Conservation (phyloP, 495 filamentous ascomycete genomes). For the Articulospora tetracladia region DNA sequence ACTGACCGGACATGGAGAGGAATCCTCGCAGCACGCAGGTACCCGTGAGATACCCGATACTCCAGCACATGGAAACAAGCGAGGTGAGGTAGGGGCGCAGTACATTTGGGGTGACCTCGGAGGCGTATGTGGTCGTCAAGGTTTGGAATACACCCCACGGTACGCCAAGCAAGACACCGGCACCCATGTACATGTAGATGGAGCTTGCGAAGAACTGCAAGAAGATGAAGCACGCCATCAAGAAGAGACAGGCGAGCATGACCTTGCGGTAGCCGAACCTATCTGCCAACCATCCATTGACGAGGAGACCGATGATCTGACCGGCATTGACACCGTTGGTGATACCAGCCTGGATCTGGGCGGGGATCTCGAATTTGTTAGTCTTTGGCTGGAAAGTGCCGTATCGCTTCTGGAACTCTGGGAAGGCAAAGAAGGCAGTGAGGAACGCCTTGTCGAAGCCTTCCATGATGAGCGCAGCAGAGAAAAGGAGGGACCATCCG, state of each 20-base stretch:
- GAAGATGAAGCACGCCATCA: conserved; percentile 46
- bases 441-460: conserved; percentile 36
- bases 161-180: conserved; percentile 45
- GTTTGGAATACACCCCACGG: conserved; percentile 43
- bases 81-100: conserved; percentile 62
- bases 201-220: conserved; percentile 57
- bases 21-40: conserved; percentile 48
- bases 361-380: conserved; percentile 23
- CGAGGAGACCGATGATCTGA: conserved; percentile 34
- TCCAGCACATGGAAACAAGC: conserved; percentile 56
- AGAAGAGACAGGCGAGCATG: conserved; percentile 21
- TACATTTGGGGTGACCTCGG: conserved; percentile 59
- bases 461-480: conserved; percentile 39
- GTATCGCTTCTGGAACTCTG: conserved; percentile 37
- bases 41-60: conserved; percentile 48
- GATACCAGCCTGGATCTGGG: conserved; percentile 11
- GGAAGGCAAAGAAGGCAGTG: conserved; percentile 31
- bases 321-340: conserved; percentile 9
- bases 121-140: conserved; percentile 63
- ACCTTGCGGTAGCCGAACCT: conserved; percentile 37
- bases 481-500: conserved; percentile 28
- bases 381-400: conserved; percentile 33
- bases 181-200: conserved; percentile 37
- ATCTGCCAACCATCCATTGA: conserved; percentile 43
- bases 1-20: background rate